Evolutionary conservation across 2,329 filamentous ascomycete species (phyloP).

Genomic region (Sclerotiophoma versabilis): DNA sequence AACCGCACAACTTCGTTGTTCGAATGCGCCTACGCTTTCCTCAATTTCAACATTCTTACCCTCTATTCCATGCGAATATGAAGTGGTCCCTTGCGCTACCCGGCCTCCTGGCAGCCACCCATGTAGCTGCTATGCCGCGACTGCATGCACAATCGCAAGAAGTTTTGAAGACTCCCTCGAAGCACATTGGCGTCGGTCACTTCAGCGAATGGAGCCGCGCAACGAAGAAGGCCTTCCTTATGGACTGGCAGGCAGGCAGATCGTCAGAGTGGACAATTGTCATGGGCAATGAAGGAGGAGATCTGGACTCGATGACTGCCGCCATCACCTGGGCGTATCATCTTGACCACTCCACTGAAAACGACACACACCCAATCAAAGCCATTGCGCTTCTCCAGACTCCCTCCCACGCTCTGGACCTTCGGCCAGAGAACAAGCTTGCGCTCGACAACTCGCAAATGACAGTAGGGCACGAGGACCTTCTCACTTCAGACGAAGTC

Average conservation of each 20-base stretch:
- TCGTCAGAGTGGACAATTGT: constrained; percentile 56
- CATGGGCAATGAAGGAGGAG: constrained; percentile 56
- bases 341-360: constrained; percentile 53
- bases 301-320: constrained; percentile 54
- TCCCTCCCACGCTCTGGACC: constrained; percentile 54
- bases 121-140: constrained; percentile 26
- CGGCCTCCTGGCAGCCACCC: constrained; percentile 20
- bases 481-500: constrained; percentile 57
- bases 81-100: constrained; percentile 25
- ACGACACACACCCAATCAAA: constrained; percentile 53
- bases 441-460: constrained; percentile 56
- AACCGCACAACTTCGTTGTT: background rate
- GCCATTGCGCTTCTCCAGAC: constrained; percentile 58
- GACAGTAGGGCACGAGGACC: constrained; percentile 55
- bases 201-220: constrained; percentile 59
- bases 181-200: constrained; percentile 52
- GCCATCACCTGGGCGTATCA: constrained; percentile 59
- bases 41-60: constrained; percentile 5
- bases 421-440: constrained; percentile 58
- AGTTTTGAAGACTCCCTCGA: constrained; percentile 23
- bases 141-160: constrained; percentile 25
- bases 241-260: constrained; percentile 56
- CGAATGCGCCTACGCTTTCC: constrained; percentile 9
- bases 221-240: constrained; percentile 55
- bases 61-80: constrained; percentile 17